Evolutionary conservation across 176 grass and related monocot species (phyloP).

Genomic region (Poa pratensis): DNA sequence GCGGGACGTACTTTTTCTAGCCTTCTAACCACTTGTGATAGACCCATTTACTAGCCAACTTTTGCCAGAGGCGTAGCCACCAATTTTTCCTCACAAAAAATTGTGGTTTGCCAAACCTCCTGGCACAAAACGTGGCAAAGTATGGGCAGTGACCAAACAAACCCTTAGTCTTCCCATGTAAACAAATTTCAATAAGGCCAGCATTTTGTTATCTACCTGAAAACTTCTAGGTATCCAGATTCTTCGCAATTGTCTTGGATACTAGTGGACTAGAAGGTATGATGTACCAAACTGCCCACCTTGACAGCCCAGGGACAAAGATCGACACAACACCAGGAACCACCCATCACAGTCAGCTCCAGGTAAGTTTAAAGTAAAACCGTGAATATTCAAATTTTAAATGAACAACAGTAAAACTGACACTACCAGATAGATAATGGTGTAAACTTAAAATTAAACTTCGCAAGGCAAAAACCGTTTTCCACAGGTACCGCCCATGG

Average conservation of each 20-base stretch:
- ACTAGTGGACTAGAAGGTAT: neutral
- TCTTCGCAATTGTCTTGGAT: neutral
- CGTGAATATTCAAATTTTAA: constrained; percentile 7
- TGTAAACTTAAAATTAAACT: constrained; percentile 16
- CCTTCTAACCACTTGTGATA: neutral
- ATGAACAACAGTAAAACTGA: constrained; percentile 10
- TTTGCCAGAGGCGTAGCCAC: neutral
- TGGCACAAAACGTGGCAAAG: neutral
- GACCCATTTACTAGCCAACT: neutral
- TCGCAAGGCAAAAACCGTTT: neutral
- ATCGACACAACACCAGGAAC: neutral
- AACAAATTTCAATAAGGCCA: neutral
- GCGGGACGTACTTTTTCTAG: neutral
- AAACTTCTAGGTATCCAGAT: neutral
- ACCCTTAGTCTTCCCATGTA: neutral
- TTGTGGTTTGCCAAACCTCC: neutral
- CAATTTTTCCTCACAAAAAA: neutral
- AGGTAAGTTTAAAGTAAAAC: constrained; percentile 15
- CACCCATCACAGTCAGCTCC: neutral
- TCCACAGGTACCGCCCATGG: neutral
- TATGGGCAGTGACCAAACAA: neutral
- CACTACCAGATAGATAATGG: neutral
- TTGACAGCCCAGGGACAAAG: neutral
- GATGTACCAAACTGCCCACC: neutral
- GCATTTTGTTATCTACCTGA: neutral